Evolutionary conservation across 2,329 filamentous ascomycete genomes (phyloP).

Genomic region (Aureobasidium sp.): DNA sequence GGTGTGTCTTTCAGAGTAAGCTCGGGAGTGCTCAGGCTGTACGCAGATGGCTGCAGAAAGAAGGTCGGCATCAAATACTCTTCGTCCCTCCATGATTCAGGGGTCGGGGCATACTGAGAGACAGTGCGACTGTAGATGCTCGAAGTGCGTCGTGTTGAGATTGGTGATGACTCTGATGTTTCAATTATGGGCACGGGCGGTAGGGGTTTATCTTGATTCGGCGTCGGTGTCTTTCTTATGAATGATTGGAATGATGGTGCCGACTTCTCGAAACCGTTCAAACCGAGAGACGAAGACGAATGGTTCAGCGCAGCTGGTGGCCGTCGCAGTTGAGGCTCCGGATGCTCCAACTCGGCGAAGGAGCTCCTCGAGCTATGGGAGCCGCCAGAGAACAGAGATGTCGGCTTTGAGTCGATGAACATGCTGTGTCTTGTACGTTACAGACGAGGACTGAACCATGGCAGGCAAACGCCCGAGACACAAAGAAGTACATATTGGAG

Average conservation of each 20-base stretch:
- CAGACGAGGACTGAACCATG: not conserved
- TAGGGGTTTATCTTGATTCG: conserved; percentile 26
- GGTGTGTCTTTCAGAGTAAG: not conserved
- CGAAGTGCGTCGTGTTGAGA: conserved; percentile 20
- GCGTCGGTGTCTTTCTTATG: conserved; percentile 25
- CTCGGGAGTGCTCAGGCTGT: conserved; percentile 15
- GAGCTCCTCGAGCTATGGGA: not conserved
- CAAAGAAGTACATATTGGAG: conserved; percentile 13
- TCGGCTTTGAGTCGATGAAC: conserved; percentile 23
- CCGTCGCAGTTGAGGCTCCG: conserved; percentile 9
- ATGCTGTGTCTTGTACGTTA: conserved; percentile 14
- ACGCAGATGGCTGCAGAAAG: conserved; percentile 23
- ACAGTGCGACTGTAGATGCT: conserved; percentile 30
- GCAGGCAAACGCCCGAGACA: conserved; percentile 5
- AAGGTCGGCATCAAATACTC: conserved; percentile 21
- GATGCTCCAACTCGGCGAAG: conserved; percentile 11
- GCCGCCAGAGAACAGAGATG: conserved; percentile 13
- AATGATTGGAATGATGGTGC: conserved; percentile 29
- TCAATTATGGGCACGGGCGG: conserved; percentile 23
- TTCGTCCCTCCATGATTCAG: conserved; percentile 14
- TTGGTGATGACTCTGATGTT: not conserved
- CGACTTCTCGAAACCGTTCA: conserved; percentile 23
- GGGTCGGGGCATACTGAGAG: conserved; percentile 23
- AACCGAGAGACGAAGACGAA: conserved; percentile 4
- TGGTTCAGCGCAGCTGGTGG: conserved; percentile 12